Conservation (phyloP, 352 stramenopile species). For the Aphanomyces astaci region DNA sequence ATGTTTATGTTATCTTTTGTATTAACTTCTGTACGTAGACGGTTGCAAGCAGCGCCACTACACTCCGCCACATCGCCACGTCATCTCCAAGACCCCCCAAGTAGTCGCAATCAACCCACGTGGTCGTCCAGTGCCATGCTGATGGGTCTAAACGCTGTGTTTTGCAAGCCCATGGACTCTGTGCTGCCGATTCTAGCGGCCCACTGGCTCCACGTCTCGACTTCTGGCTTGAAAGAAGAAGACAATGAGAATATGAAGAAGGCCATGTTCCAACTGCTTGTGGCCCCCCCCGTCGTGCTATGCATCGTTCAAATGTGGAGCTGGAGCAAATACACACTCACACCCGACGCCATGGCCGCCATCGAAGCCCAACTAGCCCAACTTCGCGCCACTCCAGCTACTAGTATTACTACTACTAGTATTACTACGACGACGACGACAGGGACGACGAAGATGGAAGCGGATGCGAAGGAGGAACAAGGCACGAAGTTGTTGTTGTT, state of each 20-base stretch:
- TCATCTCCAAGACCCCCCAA: no score
- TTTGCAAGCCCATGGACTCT: conserved; percentile 24
- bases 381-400: not conserved
- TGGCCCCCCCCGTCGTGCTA: conserved; percentile 1
- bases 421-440: no score
- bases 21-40: no score
- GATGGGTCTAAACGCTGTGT: conserved; percentile 21
- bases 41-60: no score
- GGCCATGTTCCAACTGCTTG: conserved; percentile 7
- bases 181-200: conserved; percentile 16
- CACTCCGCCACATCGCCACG: no score
- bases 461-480: no score
- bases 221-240: not conserved
- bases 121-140: no score
- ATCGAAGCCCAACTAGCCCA: not conserved
- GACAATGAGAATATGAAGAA: not conserved
- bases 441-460: no score
- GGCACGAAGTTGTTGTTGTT: no score
- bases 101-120: no score
- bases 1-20: no score
- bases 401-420: no score
- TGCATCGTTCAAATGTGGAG: conserved; percentile 1
- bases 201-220: not conserved
- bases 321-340: conserved; percentile 13
- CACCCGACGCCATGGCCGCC: not conserved